Evolutionary conservation across 768 basidiomycete species (phyloP).

Genomic region (Suillus decipiens): DNA sequence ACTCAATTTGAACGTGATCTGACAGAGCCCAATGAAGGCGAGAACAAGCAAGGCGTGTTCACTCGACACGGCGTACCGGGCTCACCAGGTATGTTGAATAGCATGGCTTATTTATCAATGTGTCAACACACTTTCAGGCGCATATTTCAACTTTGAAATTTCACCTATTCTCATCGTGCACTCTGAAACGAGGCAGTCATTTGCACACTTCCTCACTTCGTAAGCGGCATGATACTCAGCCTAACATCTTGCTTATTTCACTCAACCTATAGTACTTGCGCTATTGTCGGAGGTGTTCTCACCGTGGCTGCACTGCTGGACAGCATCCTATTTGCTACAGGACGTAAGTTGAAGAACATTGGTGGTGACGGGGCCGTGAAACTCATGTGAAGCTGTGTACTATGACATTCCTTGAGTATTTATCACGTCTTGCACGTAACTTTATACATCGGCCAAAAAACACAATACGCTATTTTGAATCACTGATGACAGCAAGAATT

Average conservation of each 20-base stretch:
- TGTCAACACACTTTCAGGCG: conserved; percentile 43
- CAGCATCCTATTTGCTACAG: conserved; percentile 81
- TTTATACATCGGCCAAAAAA: neutral
- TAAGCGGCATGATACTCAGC: conserved; percentile 42
- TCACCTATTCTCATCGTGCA: conserved; percentile 95
- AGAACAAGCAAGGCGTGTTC: conserved; percentile 63
- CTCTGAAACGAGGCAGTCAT: conserved; percentile 87
- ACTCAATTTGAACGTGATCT: conserved; percentile 97
- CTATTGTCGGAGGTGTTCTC: conserved; percentile 95
- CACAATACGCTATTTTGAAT: neutral
- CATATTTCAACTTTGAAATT: conserved; percentile 94
- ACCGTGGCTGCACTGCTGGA: conserved; percentile 92
- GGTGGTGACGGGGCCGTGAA: conserved; percentile 34
- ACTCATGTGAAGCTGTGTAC: conserved; percentile 29
- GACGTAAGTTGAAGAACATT: conserved; percentile 70
- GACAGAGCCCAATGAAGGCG: conserved; percentile 55
- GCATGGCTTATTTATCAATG: neutral
- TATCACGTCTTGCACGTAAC: conserved; percentile 7
- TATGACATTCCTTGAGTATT: conserved; percentile 20
- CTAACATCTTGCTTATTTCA: conserved; percentile 1
- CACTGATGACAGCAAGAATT: conserved; percentile 26
- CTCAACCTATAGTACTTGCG: conserved; percentile 71
- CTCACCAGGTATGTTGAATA: conserved; percentile 52
- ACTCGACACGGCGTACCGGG: conserved; percentile 75
- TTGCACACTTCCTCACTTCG: conserved; percentile 98